phyloP scores from a whole-genome alignment of 1,284 basidiomycete genomes.

The Ustilago curta region DNA sequence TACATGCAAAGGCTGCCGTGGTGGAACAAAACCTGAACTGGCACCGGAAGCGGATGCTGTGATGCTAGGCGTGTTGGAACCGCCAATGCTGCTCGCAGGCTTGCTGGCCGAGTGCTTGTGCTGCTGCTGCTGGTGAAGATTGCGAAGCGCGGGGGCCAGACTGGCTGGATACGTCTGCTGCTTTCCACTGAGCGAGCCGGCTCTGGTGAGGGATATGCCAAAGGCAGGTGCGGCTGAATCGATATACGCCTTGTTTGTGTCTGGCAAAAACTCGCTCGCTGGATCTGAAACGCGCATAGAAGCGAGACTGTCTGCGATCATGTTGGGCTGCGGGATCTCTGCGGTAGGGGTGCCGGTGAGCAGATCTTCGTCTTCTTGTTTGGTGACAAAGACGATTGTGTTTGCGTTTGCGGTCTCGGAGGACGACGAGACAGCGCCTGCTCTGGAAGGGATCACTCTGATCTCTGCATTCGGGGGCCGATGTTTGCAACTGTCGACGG shows the following conservation, averaged over 20 bases:
- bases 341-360: constrained; percentile 25
- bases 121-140: constrained; percentile 22
- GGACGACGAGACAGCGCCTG: constrained; percentile 26
- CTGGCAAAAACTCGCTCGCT: constrained; percentile 45
- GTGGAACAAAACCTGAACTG: constrained; percentile 45
- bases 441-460: constrained; percentile 23
- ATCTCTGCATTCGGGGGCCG: constrained; percentile 56
- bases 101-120: constrained; percentile 1
- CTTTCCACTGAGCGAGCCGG: constrained; percentile 21
- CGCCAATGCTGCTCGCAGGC: constrained; percentile 27
- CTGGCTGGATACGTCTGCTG: constrained; percentile 25
- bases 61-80: constrained; percentile 32
- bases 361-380: constrained; percentile 36
- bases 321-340: constrained; percentile 21
- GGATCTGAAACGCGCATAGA: constrained; percentile 31
- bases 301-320: constrained; percentile 19
- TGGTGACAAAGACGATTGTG: constrained; percentile 42
- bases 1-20: constrained; percentile 35
- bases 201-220: constrained; percentile 21
- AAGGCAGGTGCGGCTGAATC: constrained; percentile 18
- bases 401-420: not conserved
- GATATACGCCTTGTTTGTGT: constrained; percentile 49
- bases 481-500: constrained; percentile 61
- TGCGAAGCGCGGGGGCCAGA: constrained; percentile 31
- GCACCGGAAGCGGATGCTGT: constrained; percentile 37